phyloP scores from a whole-genome alignment of 2,329 filamentous ascomycete genomes.

The Beauveria bassiana region DNA sequence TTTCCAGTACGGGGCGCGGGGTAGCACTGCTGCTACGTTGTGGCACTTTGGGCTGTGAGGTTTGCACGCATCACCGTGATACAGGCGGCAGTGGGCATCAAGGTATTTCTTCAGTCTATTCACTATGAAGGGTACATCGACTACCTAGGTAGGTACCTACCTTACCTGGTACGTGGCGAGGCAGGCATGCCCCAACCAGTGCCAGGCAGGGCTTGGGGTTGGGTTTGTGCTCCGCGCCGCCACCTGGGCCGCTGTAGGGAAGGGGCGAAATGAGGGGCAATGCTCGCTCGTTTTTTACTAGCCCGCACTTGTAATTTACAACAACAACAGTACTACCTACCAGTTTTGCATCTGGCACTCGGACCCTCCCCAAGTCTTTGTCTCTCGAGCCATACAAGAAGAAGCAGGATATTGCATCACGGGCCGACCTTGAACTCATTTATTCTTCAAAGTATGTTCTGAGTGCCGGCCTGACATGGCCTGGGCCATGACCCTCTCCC shows the following conservation, averaged over 20 bases:
- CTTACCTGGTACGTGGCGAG: neutral
- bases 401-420: neutral
- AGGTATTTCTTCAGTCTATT: neutral
- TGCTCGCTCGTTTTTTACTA: conserved; percentile 8
- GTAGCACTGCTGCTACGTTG: neutral
- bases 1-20: neutral
- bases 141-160: too few relatives aligned
- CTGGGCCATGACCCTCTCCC: neutral
- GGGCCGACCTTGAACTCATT: neutral
- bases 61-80: neutral
- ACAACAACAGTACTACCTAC: conserved; percentile 9
- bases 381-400: neutral
- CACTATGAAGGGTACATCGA: neutral
- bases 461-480: neutral
- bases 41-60: conserved; percentile 3
- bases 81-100: neutral
- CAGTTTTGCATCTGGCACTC: conserved; percentile 8
- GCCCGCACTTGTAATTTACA: conserved; percentile 12
- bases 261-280: conserved; percentile 12
- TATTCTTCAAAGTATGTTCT: neutral
- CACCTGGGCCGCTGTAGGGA: neutral
- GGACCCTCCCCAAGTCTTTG: neutral
- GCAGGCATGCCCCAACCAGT: neutral
- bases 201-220: conserved; percentile 1
- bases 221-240: conserved; percentile 5